Percentiles rank a stretch among this genome's conserved stretches.
Conservation (phyloP, 2,329 filamentous ascomycete species). For the Microsporum audouinii region DNA sequence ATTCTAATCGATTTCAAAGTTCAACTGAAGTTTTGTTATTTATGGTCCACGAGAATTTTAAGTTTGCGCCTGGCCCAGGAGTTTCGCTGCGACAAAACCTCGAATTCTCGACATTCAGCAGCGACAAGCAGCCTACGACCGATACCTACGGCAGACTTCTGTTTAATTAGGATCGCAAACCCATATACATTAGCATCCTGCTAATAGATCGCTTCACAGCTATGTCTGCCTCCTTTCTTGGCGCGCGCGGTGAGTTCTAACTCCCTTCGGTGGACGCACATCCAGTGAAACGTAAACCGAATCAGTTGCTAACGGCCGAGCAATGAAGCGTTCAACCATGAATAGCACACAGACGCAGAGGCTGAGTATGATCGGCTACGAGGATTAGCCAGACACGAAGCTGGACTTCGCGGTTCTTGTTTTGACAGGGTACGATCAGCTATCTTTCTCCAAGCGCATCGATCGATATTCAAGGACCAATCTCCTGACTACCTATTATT, state of each 20-base stretch:
- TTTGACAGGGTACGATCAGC: conserved; percentile 52
- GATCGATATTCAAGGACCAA: neutral
- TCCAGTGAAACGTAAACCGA: neutral
- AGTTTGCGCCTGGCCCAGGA: neutral
- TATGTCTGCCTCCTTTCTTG: conserved; percentile 33
- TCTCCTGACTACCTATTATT: neutral
- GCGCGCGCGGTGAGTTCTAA: conserved; percentile 25
- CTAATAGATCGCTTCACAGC: neutral
- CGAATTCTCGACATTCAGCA: neutral
- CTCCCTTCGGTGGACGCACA: neutral
- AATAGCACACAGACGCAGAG: conserved; percentile 56
- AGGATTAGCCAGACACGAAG: conserved; percentile 69
- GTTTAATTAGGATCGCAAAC: neutral
- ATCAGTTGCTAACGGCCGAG: neutral
- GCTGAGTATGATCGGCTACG: conserved; percentile 87
- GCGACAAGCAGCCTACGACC: neutral
- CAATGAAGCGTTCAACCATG: conserved; percentile 62
- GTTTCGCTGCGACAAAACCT: neutral
- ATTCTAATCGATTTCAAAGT: neutral
- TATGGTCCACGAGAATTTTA: neutral
- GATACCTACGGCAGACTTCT: neutral
- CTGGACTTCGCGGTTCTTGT: conserved; percentile 62
- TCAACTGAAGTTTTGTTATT: neutral
- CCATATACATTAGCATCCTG: neutral
- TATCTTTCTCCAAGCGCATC: neutral